Percentiles rank a stretch among this genome's conserved stretches.
phyloP scores from a whole-genome alignment of 2,329 filamentous ascomycete species.

The Diaporthe sp. region DNA sequence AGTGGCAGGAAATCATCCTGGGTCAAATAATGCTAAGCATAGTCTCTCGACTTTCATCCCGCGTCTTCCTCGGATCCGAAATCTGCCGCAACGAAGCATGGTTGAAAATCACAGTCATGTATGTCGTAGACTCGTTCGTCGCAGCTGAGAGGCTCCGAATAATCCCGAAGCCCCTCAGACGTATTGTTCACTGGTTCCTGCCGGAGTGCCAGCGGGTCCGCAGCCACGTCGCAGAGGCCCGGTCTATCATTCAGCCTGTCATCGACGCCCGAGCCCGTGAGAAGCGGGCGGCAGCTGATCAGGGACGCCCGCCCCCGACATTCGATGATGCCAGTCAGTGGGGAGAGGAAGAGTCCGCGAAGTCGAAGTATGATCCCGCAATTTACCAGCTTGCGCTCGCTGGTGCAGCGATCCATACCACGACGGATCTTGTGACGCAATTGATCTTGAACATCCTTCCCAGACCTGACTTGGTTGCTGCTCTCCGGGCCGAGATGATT shows the following conservation, averaged over 20 bases:
- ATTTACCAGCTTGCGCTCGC: slow-evolving; percentile 3
- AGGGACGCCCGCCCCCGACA: neutral
- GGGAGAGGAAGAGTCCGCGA: neutral
- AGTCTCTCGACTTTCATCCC: slow-evolving; percentile 1
- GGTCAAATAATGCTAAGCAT: neutral
- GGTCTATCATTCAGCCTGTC: neutral
- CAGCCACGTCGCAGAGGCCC: neutral
- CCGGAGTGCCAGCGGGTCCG: neutral
- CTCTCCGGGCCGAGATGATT: neutral
- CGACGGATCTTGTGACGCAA: slow-evolving; percentile 1
- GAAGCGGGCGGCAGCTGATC: neutral
- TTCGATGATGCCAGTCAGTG: neutral
- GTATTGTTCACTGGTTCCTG: neutral
- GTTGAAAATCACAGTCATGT: neutral
- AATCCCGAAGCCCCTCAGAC: neutral
- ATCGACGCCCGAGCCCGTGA: neutral
- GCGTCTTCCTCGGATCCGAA: neutral
- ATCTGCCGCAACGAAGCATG: slow-evolving; percentile 5
- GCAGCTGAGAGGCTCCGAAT: slow-evolving; percentile 1
- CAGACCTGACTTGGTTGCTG: slow-evolving; percentile 1
- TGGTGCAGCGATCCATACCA: slow-evolving; percentile 1
- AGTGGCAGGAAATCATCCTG: neutral
- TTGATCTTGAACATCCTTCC: neutral
- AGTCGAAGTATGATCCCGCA: neutral
- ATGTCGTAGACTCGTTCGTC: neutral